These are phyloP conservation scores for Luffa acutangula DNA, from an alignment of 306 rosid species.

Conservation along the genomic window DNA sequence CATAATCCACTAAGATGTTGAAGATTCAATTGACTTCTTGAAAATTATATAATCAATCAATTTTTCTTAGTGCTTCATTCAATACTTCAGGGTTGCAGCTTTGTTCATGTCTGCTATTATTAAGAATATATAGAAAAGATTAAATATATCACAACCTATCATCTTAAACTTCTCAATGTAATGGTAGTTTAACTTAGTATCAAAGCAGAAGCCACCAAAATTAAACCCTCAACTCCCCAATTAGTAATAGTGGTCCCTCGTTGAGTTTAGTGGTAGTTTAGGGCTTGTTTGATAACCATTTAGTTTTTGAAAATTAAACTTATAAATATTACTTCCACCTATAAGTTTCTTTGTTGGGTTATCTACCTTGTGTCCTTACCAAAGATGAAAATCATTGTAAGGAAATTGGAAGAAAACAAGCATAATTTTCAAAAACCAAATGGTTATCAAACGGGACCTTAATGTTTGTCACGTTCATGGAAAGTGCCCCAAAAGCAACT, in stretches of 20 bases:
- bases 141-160: not conserved
- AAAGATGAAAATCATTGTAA: too few species aligned
- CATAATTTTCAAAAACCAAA: too few species aligned
- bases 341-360: too few species aligned
- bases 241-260: not conserved
- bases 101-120: not conserved
- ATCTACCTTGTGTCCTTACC: too few species aligned
- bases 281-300: not conserved
- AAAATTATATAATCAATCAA: not conserved
- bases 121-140: not conserved
- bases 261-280: not conserved
- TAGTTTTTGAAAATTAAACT: too few species aligned
- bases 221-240: not conserved
- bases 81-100: not conserved
- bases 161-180: not conserved
- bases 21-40: not conserved
- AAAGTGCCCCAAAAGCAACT: not conserved
- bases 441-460: too few species aligned
- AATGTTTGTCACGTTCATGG: not conserved
- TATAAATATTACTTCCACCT: too few species aligned
- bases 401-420: too few species aligned
- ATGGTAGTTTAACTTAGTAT: not conserved
- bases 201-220: not conserved
- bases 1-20: not conserved
- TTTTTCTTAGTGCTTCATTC: not conserved